These are phyloP conservation scores for Dryas drummondii DNA, from an alignment of 306 rosid species.

Conservation along the genomic window DNA sequence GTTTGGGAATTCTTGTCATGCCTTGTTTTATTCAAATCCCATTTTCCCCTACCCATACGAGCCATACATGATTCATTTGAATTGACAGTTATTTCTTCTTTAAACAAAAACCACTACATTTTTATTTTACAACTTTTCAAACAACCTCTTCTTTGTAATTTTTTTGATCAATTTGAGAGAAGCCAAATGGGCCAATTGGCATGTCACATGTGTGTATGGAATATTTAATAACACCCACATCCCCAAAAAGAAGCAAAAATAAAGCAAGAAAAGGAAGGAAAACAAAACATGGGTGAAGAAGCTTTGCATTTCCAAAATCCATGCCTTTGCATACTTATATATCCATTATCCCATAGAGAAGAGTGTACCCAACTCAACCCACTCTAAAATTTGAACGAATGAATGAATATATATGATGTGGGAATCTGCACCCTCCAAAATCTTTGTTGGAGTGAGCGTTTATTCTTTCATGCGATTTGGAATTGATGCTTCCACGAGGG, in stretches of 20 bases:
- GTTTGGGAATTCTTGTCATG: too few species aligned
- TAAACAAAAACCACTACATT: too few species aligned
- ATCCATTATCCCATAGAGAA: neutral
- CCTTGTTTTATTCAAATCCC: too few species aligned
- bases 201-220: too few species aligned
- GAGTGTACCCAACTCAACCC: neutral
- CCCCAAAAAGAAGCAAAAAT: slow-evolving; percentile 1
- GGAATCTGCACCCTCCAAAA: slow-evolving; percentile 42
- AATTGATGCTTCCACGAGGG: slow-evolving; percentile 53
- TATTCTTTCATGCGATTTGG: slow-evolving; percentile 44
- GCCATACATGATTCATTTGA: too few species aligned
- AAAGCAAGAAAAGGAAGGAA: slow-evolving; percentile 14
- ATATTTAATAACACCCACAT: neutral
- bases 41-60: too few species aligned
- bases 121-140: too few species aligned
- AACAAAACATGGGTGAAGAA: neutral
- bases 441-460: slow-evolving; percentile 73
- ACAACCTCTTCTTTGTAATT: too few species aligned
- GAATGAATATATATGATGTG: neutral
- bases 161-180: neutral
- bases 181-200: neutral
- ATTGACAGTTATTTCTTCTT: too few species aligned
- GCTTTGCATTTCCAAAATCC: neutral
- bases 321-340: too few species aligned
- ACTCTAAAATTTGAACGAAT: neutral